Evolutionary conservation across 768 basidiomycete species (phyloP).

Genomic region (Sarcodon sp.): DNA sequence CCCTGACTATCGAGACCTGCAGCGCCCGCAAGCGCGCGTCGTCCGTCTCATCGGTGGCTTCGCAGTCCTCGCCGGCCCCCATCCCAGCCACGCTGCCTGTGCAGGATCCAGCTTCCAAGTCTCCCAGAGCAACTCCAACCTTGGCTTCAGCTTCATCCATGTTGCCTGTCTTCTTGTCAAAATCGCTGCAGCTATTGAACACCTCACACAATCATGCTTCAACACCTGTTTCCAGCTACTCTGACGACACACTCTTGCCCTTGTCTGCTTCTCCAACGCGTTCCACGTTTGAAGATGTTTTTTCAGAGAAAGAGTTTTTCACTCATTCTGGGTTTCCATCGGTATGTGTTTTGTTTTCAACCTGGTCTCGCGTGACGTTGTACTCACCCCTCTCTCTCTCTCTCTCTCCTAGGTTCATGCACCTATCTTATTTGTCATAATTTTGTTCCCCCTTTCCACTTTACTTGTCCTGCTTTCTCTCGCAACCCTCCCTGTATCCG

Average conservation of each 20-base stretch:
- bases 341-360: conserved; percentile 15
- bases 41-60: conserved; percentile 9
- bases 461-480: conserved; percentile 29
- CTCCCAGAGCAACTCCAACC: too few relatives aligned
- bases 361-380: conserved; percentile 23
- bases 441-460: conserved; percentile 61
- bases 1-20: conserved; percentile 36
- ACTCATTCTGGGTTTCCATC: conserved; percentile 14
- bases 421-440: conserved; percentile 57
- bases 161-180: too few relatives aligned
- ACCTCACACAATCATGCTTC: too few relatives aligned
- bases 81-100: too few relatives aligned
- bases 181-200: too few relatives aligned
- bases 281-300: conserved; percentile 29
- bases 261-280: conserved; percentile 38
- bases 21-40: conserved; percentile 23
- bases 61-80: too few relatives aligned
- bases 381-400: conserved; percentile 6
- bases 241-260: conserved; percentile 38
- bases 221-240: conserved; percentile 9
- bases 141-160: too few relatives aligned
- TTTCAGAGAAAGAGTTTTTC: conserved; percentile 23
- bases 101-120: too few relatives aligned
- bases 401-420: conserved; percentile 29
- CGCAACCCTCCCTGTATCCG: conserved; percentile 53